Base-by-base conservation (phyloP, 495 filamentous ascomycete genomes). In the Lophium mytilinum region DNA sequence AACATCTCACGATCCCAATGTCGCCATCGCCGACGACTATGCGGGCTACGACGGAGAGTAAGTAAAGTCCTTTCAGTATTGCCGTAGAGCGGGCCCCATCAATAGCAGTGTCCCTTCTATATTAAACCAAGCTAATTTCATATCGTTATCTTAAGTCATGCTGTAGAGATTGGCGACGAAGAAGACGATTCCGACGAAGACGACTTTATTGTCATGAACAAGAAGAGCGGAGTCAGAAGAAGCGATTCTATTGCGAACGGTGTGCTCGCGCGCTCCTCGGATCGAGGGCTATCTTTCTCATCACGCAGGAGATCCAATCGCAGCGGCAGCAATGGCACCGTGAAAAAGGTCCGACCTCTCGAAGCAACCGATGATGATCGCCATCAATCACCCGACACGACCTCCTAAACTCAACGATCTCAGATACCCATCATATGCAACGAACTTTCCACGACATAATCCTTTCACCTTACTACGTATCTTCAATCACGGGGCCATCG, bases 21-120 rank as follows among this genome's bases (percentile, higher is more conserved):
- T 66, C 35, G 57, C 63, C 39, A 52, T 58, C 12, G 37, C 58
- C 7, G 77, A 80, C 9, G 76, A 81, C 36, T 76, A 79, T 17
- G 77, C 77, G 17, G 76, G 77, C 10, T 80, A 81, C 57, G 75
- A 71, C 39, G 76, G 71, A 1, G 75, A 77, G 24, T 30, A 30
- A 30, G 24, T 30, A 30, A 30, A 30, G 24, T 6, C 24, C 24
- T 30, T 30, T 30, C 24, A 30, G 24, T 30, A 6, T 2, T 30
- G n/a, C n/a, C n/a, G 24, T 30, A 30, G 24, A 30, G 6, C 6
- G 24, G 24, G 24, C 24, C 24, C 6, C 2, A 6, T 30, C n/a
- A 30, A 30, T 30, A 30, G 3, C 24, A 30, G 24, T 6, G 24
- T 6, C 24, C 24, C 24, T 30, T 2, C 6, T 6, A 30, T 3